These are phyloP conservation scores for Curvularia verruculosa DNA, from an alignment of 2,329 filamentous ascomycete species.

Conservation along the genomic window DNA sequence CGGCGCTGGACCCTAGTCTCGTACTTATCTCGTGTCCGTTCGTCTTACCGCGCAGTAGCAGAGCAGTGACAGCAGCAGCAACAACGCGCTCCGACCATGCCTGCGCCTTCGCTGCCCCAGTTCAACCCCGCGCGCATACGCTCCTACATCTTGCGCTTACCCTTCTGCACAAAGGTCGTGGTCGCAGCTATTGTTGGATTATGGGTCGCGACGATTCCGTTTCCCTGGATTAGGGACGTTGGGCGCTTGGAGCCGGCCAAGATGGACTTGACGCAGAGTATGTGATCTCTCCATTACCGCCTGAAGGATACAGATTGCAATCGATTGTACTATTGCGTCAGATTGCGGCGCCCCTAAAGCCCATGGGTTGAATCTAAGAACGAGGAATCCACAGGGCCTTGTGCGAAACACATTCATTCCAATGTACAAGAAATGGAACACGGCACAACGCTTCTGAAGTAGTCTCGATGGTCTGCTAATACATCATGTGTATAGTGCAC, in stretches of 20 bases:
- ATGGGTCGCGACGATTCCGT: constrained; percentile 72
- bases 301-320: neutral
- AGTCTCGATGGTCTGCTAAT: constrained; percentile 22
- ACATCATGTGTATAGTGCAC: constrained; percentile 67
- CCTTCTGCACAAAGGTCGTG: constrained; percentile 80
- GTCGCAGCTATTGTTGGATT: constrained; percentile 69
- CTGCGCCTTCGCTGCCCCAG: constrained; percentile 56
- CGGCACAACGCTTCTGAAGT: neutral
- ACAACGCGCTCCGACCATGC: constrained; percentile 21
- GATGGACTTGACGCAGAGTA: constrained; percentile 73
- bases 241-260: constrained; percentile 78
- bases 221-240: constrained; percentile 77
- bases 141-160: constrained; percentile 83
- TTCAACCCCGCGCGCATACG: constrained; percentile 77
- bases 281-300: constrained; percentile 44
- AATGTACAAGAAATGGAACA: neutral
- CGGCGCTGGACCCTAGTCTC: constrained; percentile 23
- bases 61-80: constrained; percentile 8
- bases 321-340: neutral
- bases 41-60: constrained; percentile 8
- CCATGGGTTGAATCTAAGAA: neutral
- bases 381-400: constrained; percentile 1
- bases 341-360: constrained; percentile 7
- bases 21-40: constrained; percentile 13
- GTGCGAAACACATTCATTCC: neutral